A percentile compares a stretch with the other conserved stretches of the same genome.
Evolutionary conservation across 306 rosid species (phyloP).

Genomic region (Citrullus mucosospermus): DNA sequence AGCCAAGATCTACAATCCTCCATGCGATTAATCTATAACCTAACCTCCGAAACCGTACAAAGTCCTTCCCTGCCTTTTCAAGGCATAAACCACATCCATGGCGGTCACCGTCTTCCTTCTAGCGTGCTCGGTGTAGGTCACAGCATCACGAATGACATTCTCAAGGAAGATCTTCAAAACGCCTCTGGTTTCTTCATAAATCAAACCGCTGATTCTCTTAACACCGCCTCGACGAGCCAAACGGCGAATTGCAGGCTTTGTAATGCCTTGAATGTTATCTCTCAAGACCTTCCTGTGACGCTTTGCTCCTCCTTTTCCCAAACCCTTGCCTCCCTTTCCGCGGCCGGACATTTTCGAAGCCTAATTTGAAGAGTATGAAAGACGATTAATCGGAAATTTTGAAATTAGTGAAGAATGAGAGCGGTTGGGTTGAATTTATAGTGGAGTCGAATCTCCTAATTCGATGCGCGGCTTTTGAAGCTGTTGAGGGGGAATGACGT

Average conservation of each 20-base stretch:
- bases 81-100: not conserved
- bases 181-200: not conserved
- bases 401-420: fast-evolving
- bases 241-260: conserved; percentile 1
- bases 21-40: not conserved
- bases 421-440: not conserved
- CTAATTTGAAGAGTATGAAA: not conserved
- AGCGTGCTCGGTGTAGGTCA: not conserved
- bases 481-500: not conserved
- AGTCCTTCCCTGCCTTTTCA: not conserved
- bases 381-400: not conserved
- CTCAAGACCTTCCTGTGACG: not conserved
- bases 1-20: not conserved
- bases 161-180: not conserved
- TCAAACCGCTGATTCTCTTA: not conserved
- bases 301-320: conserved; percentile 1
- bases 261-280: not conserved
- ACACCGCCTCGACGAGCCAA: conserved; percentile 2
- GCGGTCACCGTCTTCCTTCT: conserved; percentile 3
- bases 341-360: not conserved
- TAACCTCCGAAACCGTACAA: not conserved
- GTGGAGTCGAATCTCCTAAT: not conserved
- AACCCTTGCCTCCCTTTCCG: not conserved
- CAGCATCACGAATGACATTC: conserved; percentile 1
- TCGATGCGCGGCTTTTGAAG: not conserved